Evolutionary conservation across 192 early-diverging fungal genomes (phyloP), one percentile per base, ranked within the genome.

Genomic region (Coemansia furcata): DNA sequence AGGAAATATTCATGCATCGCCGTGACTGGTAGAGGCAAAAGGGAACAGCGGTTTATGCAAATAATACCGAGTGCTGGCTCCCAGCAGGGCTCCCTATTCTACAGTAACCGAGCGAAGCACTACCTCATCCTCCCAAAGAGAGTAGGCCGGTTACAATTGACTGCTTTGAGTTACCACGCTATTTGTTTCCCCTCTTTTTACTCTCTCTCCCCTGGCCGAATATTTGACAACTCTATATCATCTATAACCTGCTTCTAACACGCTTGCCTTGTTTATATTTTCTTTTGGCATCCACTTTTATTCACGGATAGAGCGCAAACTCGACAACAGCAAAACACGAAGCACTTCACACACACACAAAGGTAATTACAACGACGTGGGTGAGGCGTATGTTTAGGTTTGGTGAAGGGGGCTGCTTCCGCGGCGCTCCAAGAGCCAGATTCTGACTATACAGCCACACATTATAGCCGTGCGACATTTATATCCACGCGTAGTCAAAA

Each of bases 331-430:
- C 54, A 57, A 57, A 57, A 6, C 54, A n/a, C 54, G 29, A 57
- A 33, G 30, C 54, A 32, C 32, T 30, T 33, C 54, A 32, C 11
- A 57, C 29, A n/a, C 29, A 52, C 21, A 52, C 49, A 54, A 57
- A 57, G 54, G 54, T 57, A 57, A 57, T 15, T 57, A 57, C 54
- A 57, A 17, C 54, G 6, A 57, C 17, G 39, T 47, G n/a, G 46
- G 46, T 21, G 46, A 47, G 46, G 54, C 54, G 29, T 57, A 32
- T 57, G 29, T 57, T 57, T 57, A 54, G 23, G 50, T 54, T 54
- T 54, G 29, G 29, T 32, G 19, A 19, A 21, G 7, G 46, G 46
- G 19, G 46, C 46, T n/a, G 46, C 46, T 47, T 47, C 19, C n/a
- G 46, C 46, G 7, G n/a, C 46, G n/a, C 46, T 19, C 46, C 46